Percentiles rank a stretch among this genome's conserved stretches.
phyloP scores from a whole-genome alignment of 139 green algal genomes.

The Volvox africanus region DNA sequence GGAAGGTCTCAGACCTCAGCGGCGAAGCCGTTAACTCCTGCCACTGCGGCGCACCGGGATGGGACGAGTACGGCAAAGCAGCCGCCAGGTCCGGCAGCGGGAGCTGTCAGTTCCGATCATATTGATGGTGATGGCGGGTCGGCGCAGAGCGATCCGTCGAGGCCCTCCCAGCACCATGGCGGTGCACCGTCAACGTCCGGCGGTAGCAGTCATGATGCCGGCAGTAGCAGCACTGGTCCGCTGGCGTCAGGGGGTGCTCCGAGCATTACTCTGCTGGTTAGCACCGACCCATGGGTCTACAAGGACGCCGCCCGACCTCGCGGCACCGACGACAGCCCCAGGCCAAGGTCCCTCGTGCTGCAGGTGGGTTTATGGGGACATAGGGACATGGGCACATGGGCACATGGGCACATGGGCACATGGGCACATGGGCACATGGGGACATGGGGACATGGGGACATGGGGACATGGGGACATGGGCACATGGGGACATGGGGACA shows the following conservation, averaged over 20 bases:
- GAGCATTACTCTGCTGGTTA: slow-evolving; percentile 52
- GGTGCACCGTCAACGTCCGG: neutral
- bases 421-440: neutral
- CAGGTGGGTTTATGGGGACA: too few species aligned
- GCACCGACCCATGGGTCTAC: slow-evolving; percentile 57
- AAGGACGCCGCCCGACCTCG: neutral
- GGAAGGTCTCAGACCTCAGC: too few species aligned
- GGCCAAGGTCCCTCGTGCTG: slow-evolving; percentile 56
- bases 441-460: neutral
- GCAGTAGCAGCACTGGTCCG: neutral
- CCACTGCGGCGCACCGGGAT: too few species aligned
- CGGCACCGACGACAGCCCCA: neutral
- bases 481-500: too few species aligned
- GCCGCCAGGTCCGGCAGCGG: too few species aligned
- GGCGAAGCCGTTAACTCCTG: too few species aligned
- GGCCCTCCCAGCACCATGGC: too few species aligned
- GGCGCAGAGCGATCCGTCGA: too few species aligned
- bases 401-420: neutral
- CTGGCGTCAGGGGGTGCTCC: neutral
- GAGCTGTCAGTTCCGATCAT: too few species aligned
- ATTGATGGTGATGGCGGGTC: too few species aligned
- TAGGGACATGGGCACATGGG: neutral
- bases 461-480: neutral
- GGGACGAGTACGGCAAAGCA: too few species aligned
- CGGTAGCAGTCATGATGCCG: neutral